These are phyloP conservation scores for Erythrophleum ivorense DNA, from an alignment of 331 rosid species.

Conservation along the genomic window DNA sequence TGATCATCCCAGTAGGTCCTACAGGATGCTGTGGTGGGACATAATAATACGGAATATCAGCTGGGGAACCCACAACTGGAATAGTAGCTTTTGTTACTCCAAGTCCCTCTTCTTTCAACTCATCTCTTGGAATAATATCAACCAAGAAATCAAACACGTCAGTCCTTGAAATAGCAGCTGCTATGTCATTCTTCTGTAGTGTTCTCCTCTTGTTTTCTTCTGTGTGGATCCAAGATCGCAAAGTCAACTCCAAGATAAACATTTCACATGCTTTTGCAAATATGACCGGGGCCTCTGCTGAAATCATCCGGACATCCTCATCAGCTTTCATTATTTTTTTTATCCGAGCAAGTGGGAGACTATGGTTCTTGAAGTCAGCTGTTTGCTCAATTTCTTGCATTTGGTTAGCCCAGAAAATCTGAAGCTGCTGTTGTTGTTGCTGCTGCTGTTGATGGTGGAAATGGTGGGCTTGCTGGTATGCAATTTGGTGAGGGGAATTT, in stretches of 20 bases:
- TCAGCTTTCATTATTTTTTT: conserved; percentile 87
- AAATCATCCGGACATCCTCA: conserved; percentile 86
- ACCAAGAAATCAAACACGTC: conserved; percentile 81
- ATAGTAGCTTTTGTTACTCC: conserved; percentile 68
- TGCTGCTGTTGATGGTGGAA: conserved; percentile 80
- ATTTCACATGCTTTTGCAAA: conserved; percentile 87
- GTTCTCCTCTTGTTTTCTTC: conserved; percentile 85
- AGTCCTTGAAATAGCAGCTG: conserved; percentile 78
- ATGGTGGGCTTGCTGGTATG: conserved; percentile 76
- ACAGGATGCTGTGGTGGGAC: conserved; percentile 66
- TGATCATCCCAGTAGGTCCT: conserved; percentile 70
- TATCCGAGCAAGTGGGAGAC: conserved; percentile 73
- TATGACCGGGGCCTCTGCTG: conserved; percentile 80
- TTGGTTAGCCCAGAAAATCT: conserved; percentile 77
- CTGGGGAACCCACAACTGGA: conserved; percentile 65
- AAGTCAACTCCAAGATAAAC: conserved; percentile 77
- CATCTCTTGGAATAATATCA: conserved; percentile 82
- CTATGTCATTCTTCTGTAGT: conserved; percentile 77
- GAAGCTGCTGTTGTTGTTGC: conserved; percentile 75
- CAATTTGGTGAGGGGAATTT: conserved; percentile 62
- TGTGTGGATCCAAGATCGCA: conserved; percentile 86
- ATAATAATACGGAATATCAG: conserved; percentile 71
- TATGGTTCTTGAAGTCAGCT: conserved; percentile 70
- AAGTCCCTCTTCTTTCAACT: conserved; percentile 80
- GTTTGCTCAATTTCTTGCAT: conserved; percentile 77